Evolutionary conservation across 2,329 filamentous ascomycete genomes (phyloP), one percentile per base, ranked within the genome.

Genomic region (Onygenales sp.): DNA sequence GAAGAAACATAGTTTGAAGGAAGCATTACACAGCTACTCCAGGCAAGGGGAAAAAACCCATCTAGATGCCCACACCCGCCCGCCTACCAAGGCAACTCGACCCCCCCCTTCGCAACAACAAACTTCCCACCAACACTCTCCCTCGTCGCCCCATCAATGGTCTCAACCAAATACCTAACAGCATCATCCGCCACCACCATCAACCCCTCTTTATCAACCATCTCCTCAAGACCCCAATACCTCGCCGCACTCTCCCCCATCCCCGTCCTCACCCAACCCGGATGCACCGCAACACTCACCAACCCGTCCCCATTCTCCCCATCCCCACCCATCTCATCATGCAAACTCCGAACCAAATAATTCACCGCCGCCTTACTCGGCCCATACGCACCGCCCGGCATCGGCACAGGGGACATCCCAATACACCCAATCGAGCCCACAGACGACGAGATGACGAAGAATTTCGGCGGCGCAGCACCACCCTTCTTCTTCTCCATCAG

Each of bases 121-220:
- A 72, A 70, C 53, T 66, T 69, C 9, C 70, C 70, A 0, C 65
- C 66, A 0, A 54, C 51, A 2, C 48, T 65, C 27, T 70, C 69
- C 13, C 65, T 57, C 0, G 61, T 70, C 2, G 69, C 69, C 2
- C 56, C 59, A 35, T 74, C 72, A 41, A 73, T 66, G 0, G 74
- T 55, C 10, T 60, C 44, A 0, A 75, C 55, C 48, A 72, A 63
- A 0, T 66, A 66, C 32, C 49, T 38, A 0, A 69, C 66, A 17
- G 69, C 70, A 0, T 62, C 59, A 2, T 72, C 67, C 3, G 72
- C 52, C 1, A 60, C 62, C 7, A 62, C 60, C 0, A 66, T 65
- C 4, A 64, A 61, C 0, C 52, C 60, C 2, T 55, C 49, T 32
- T 46, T 31, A 27, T 32, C 21, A 27, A 27, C 2, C 31, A 46